Evolutionary conservation across 2,329 filamentous ascomycete species (phyloP).

Genomic region (Cordyceps militaris): DNA sequence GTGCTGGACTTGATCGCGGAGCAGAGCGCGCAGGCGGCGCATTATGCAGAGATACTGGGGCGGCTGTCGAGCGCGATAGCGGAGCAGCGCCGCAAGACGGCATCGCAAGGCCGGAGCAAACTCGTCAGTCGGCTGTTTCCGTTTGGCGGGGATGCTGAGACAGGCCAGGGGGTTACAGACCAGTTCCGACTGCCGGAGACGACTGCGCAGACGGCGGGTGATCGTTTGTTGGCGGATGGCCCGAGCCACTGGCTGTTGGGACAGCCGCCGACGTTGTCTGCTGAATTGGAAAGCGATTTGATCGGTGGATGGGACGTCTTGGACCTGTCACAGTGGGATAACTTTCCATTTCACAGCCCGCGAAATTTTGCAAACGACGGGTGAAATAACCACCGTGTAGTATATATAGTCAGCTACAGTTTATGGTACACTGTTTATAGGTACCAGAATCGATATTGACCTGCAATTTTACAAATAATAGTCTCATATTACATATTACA

Average conservation of each 20-base stretch:
- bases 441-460: too few relatives aligned
- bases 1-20: conserved; percentile 41
- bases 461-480: too few relatives aligned
- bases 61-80: conserved; percentile 38
- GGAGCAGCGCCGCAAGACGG: conserved; percentile 28
- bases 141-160: neutral
- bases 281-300: conserved; percentile 5
- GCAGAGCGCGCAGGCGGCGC: conserved; percentile 48
- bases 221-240: neutral
- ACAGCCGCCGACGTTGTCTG: neutral
- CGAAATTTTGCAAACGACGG: conserved; percentile 8
- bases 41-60: conserved; percentile 50
- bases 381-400: neutral
- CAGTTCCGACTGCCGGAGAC: neutral
- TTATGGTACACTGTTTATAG: too few relatives aligned
- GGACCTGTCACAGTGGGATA: conserved; percentile 27
- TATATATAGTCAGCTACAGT: too few relatives aligned
- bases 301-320: conserved; percentile 23
- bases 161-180: neutral
- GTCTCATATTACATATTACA: too few relatives aligned
- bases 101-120: conserved; percentile 18
- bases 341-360: conserved; percentile 21
- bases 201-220: neutral
- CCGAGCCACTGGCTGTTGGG: neutral
- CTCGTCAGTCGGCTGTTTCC: conserved; percentile 25